These are phyloP conservation scores for Candida golubevii DNA, from an alignment of 805 yeast genomes.

Conservation along the genomic window DNA sequence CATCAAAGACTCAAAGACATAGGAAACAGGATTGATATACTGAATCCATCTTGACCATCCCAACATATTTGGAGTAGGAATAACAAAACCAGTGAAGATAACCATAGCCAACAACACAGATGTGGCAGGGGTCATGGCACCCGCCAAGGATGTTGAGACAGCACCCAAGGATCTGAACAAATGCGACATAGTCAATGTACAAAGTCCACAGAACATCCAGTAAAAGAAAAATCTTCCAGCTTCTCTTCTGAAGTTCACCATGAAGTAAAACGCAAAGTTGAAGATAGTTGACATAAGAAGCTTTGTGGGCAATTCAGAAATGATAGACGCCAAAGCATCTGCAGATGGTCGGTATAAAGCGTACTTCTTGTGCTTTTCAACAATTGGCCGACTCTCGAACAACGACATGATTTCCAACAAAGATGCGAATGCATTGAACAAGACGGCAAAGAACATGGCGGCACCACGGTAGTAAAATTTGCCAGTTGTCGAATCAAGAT, in stretches of 20 bases:
- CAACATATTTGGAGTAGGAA: conserved; percentile 38
- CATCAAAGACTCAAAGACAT: conserved; percentile 53
- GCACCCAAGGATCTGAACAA: conserved; percentile 41
- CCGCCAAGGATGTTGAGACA: conserved; percentile 36
- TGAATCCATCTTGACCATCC: conserved; percentile 35
- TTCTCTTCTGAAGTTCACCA: conserved; percentile 31
- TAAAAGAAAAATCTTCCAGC: conserved; percentile 38
- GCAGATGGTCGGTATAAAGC: conserved; percentile 72
- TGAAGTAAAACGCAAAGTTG: conserved; percentile 30
- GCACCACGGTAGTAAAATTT: conserved; percentile 66
- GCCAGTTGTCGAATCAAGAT: conserved; percentile 43
- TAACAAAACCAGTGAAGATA: conserved; percentile 49
- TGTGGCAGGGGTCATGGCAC: conserved; percentile 44
- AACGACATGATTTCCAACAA: conserved; percentile 56
- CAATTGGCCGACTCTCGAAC: conserved; percentile 59
- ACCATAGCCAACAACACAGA: conserved; percentile 48
- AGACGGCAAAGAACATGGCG: conserved; percentile 54
- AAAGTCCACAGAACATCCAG: conserved; percentile 25
- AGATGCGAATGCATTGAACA: conserved; percentile 58
- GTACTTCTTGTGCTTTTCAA: conserved; percentile 67
- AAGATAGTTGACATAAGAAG: conserved; percentile 27
- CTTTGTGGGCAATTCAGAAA: conserved; percentile 64
- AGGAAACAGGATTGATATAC: conserved; percentile 40
- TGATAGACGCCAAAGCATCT: conserved; percentile 59
- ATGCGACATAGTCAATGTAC: conserved; percentile 34